Conservation (phyloP, 768 basidiomycete species). For the Lactarius indigo region DNA sequence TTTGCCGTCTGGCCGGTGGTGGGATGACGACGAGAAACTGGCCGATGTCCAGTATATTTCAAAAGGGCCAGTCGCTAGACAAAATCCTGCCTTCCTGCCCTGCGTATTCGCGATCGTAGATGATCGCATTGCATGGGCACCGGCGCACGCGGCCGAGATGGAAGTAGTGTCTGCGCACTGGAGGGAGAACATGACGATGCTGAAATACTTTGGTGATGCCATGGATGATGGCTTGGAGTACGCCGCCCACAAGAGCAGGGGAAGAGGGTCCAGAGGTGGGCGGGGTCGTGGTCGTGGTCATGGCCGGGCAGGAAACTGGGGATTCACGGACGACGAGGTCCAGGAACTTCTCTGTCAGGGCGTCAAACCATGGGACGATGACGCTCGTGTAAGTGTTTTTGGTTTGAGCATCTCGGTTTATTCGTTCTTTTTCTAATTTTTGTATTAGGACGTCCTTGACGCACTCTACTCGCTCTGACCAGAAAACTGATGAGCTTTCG, state of each 20-base stretch:
- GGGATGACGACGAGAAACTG: constrained; percentile 29
- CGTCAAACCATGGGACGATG: constrained; percentile 45
- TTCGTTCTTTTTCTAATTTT: neutral
- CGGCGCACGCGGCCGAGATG: neutral
- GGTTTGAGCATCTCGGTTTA: neutral
- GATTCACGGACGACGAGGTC: neutral
- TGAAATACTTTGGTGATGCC: neutral
- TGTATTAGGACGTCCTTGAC: constrained; percentile 9
- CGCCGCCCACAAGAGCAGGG: neutral
- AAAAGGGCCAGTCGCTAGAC: no score
- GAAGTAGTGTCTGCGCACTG: neutral
- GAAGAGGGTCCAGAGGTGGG: neutral
- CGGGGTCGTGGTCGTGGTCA: neutral
- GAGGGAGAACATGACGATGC: neutral
- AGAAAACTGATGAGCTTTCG: neutral
- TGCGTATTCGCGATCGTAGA: neutral
- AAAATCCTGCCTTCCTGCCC: neutral
- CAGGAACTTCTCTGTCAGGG: constrained; percentile 38
- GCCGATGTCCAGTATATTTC: neutral
- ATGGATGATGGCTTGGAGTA: neutral
- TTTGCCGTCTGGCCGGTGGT: constrained; percentile 47
- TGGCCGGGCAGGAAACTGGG: neutral
- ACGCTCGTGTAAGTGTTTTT: constrained; percentile 36
- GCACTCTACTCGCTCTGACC: neutral
- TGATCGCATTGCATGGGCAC: constrained; percentile 7